Evolutionary conservation across 441 rosid genomes (phyloP), one percentile per base, ranked within the genome.

Genomic region (Pelargonium myrrhifolium): DNA sequence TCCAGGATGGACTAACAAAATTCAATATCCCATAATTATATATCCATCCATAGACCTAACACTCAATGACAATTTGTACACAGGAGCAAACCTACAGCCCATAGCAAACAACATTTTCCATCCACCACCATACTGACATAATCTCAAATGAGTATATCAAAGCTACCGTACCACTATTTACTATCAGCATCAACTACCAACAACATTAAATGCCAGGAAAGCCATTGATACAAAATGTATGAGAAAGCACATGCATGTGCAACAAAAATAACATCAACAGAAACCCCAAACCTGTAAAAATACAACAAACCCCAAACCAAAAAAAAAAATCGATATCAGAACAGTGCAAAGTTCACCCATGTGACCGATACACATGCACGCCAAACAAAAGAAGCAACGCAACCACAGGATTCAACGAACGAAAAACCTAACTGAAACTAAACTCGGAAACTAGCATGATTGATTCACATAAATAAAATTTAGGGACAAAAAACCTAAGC

Each of bases 361-460:
- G 59, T 17, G 59, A 53, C 22, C 5, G 59, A 53, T 53, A 53
- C 59, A 55, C 61, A 55, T 55, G 61, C 61, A 55, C 21, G 61
- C 21, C 59, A 53, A 53, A 22, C 18, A 4, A 53, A 53, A 0
- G 59, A 17, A 53, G 24, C 24, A 55, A 18, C 20, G 61, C 20
- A 20, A 55, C 21, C 26, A 55, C 21, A 11, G 26, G 12, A 9
- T 18, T 12, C 20, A 55, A 20, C 37, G 37, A 55, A 55, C 61
- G n/a, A 7, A 24, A 20, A 53, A 55, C 61, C 61, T 55, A 55
- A 20, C 61, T 55, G 9, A 18, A 9, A 20, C 4, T 17, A 53
- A 18, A 8, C 9, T 21, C 20, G 24, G 58, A 51, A 51, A 51
- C 17, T 21, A 51, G 8, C 15, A 51, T 1, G 10, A 21, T n/a